These are phyloP conservation scores for Boechera retrofracta DNA, from an alignment of 345 rosid genomes.

Conservation along the genomic window DNA sequence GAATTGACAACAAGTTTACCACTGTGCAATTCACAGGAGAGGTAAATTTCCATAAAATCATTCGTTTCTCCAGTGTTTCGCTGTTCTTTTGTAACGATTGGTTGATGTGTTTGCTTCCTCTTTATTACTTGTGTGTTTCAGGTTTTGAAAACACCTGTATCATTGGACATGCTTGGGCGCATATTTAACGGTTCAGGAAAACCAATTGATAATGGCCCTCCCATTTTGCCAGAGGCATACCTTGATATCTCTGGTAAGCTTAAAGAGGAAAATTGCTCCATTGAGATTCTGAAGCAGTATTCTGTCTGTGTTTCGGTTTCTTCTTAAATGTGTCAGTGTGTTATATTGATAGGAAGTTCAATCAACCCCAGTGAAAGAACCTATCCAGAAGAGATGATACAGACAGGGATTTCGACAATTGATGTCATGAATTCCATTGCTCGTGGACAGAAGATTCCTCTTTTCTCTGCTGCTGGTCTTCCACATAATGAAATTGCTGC, in stretches of 20 bases:
- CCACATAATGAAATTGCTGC: slow-evolving; percentile 99
- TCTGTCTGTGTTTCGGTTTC: background rate
- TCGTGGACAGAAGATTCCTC: slow-evolving; percentile 97
- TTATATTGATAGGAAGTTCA: slow-evolving; percentile 71
- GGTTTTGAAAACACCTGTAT: slow-evolving; percentile 97
- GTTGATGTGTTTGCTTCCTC: slow-evolving; percentile 1
- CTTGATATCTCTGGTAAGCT: slow-evolving; percentile 89
- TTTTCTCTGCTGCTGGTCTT: slow-evolving; percentile 99
- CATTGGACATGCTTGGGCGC: slow-evolving; percentile 97
- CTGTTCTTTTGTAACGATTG: background rate
- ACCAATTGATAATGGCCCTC: slow-evolving; percentile 97
- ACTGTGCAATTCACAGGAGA: slow-evolving; percentile 94
- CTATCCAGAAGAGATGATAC: slow-evolving; percentile 98
- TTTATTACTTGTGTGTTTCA: slow-evolving; percentile 39
- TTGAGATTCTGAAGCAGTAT: background rate
- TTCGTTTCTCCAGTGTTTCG: background rate
- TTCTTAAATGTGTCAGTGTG: background rate
- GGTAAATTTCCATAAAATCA: slow-evolving; percentile 44
- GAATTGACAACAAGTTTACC: slow-evolving; percentile 90
- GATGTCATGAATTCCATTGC: slow-evolving; percentile 99
- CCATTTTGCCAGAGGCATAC: slow-evolving; percentile 93
- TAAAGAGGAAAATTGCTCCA: background rate
- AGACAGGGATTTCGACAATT: slow-evolving; percentile 95
- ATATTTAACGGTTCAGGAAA: slow-evolving; percentile 98
- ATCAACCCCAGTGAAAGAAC: slow-evolving; percentile 99